phyloP scores from a whole-genome alignment of 208 protist species.

The Acanthamoeba triangularis region DNA sequence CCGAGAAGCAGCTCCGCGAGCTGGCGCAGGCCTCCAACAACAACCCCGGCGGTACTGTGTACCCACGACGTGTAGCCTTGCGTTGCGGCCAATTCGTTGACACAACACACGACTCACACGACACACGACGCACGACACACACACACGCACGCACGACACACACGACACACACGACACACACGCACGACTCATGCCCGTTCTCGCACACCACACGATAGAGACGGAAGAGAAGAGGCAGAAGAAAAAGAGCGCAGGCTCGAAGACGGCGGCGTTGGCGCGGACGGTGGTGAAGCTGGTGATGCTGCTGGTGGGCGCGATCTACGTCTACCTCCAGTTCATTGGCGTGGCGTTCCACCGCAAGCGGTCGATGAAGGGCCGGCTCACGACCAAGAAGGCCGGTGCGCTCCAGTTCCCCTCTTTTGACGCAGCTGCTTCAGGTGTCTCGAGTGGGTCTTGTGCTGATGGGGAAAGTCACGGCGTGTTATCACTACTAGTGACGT shows the following conservation, averaged over 20 bases:
- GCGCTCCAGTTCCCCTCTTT: neutral
- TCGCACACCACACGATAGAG: no score
- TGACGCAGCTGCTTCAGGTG: no score
- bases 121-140: no score
- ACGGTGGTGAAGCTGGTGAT: neutral
- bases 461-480: no score
- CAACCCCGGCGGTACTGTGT: neutral
- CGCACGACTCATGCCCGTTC: no score
- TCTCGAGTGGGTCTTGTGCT: no score
- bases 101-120: no score
- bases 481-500: neutral
- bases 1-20: conserved; percentile 26
- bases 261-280: neutral
- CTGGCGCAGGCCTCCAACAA: neutral
- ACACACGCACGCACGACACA: no score
- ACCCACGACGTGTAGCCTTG: no score
- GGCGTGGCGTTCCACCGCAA: conserved; percentile 4
- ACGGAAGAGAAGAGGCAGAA: neutral
- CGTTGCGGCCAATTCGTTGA: no score
- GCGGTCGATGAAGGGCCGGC: neutral
- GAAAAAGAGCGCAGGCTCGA: no score
- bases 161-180: no score
- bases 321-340: neutral
- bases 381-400: neutral
- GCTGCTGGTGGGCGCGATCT: neutral